phyloP scores from a whole-genome alignment of 805 yeast genomes.

The Komagataella pastoris region DNA sequence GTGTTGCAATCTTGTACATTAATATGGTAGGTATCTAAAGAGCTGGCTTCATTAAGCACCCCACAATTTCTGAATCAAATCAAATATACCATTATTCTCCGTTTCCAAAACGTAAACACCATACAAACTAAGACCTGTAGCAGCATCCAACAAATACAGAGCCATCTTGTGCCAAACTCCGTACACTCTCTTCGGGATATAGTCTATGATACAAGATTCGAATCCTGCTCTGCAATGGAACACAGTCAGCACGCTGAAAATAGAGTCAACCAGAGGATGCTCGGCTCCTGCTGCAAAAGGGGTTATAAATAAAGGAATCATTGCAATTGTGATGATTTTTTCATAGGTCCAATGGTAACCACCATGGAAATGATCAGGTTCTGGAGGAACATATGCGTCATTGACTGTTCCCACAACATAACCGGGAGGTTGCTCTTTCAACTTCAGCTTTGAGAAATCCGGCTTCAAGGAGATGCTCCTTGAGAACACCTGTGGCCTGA shows the following conservation, averaged over 20 bases:
- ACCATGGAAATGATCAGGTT: constrained; percentile 43
- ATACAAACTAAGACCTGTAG: constrained; percentile 55
- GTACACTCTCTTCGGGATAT: constrained; percentile 77
- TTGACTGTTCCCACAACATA: constrained; percentile 58
- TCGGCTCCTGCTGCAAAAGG: constrained; percentile 47
- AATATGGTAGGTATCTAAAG: constrained; percentile 9
- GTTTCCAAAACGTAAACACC: constrained; percentile 81
- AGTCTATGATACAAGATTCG: constrained; percentile 85
- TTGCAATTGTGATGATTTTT: constrained; percentile 40
- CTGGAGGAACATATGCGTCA: constrained; percentile 55
- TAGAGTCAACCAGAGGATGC: constrained; percentile 57
- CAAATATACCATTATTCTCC: constrained; percentile 65
- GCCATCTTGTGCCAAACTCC: constrained; percentile 67
- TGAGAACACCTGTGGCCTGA: not conserved
- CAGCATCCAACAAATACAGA: constrained; percentile 52
- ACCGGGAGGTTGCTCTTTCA: constrained; percentile 50
- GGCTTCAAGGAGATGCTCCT: constrained; percentile 4
- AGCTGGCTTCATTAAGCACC: constrained; percentile 18
- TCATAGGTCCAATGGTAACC: constrained; percentile 69
- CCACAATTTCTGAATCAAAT: constrained; percentile 56
- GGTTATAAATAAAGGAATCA: constrained; percentile 50
- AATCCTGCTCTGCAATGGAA: constrained; percentile 80
- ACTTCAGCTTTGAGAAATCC: constrained; percentile 1
- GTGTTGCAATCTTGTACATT: not conserved
- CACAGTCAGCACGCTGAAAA: constrained; percentile 50